These are phyloP conservation scores for Artemisia princeps DNA, from an alignment of 140 eudicot genomes.

Conservation along the genomic window DNA sequence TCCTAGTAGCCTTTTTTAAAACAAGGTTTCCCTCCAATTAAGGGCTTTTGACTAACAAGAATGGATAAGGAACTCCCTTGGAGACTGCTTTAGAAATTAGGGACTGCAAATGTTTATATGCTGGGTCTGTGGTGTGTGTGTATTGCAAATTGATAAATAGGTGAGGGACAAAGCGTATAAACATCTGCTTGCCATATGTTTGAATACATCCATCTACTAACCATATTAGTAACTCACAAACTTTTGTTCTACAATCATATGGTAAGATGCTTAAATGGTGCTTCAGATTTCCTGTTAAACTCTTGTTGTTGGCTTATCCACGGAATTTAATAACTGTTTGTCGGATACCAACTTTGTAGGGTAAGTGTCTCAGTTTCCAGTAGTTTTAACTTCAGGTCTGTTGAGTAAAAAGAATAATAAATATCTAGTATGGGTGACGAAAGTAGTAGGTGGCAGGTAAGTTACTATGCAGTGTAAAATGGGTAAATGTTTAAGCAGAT, in stretches of 20 bases:
- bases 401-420: too few species aligned
- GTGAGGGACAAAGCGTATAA: background rate
- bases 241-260: background rate
- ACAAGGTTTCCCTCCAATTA: background rate
- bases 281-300: slow-evolving; percentile 2
- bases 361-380: too few species aligned
- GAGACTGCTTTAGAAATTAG: background rate
- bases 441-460: too few species aligned
- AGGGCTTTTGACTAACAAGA: background rate
- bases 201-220: too few species aligned
- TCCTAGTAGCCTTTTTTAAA: background rate
- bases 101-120: background rate
- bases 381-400: too few species aligned
- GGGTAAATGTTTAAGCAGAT: too few species aligned
- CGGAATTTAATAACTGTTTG: background rate
- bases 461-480: too few species aligned
- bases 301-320: background rate
- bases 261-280: background rate
- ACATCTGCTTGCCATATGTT: slow-evolving; percentile 3
- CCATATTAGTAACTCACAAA: background rate
- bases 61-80: background rate
- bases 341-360: background rate
- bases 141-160: background rate
- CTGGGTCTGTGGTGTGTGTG: background rate
- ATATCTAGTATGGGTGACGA: too few species aligned